These are phyloP conservation scores for Volvox africanus DNA, from an alignment of 139 green algal species.

Conservation along the genomic window DNA sequence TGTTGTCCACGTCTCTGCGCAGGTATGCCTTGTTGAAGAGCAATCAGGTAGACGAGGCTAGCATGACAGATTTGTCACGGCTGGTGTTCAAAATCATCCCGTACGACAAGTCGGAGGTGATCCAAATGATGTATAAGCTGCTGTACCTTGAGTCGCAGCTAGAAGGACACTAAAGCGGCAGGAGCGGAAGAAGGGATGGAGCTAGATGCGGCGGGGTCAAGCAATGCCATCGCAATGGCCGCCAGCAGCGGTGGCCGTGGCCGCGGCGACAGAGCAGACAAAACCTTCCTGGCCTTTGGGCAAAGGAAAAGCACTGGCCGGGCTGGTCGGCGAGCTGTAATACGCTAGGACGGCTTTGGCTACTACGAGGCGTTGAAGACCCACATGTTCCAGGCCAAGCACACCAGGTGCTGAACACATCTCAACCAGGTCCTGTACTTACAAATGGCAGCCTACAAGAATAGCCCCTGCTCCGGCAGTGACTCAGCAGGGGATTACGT, in stretches of 20 bases:
- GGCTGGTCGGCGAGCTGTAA: too few relatives aligned
- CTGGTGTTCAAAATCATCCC: slow-evolving; percentile 71
- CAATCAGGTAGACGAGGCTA: slow-evolving; percentile 66
- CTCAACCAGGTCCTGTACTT: too few relatives aligned
- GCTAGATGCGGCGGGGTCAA: background rate
- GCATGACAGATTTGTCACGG: slow-evolving; percentile 66
- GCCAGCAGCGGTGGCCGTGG: background rate
- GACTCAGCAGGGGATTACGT: too few relatives aligned
- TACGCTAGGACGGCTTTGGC: too few relatives aligned
- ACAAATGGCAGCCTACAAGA: too few relatives aligned
- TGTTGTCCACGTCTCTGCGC: background rate
- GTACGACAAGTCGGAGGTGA: slow-evolving; percentile 67
- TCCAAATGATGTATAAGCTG: slow-evolving; percentile 71
- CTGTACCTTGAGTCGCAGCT: slow-evolving; percentile 66
- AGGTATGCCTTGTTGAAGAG: slow-evolving; percentile 60
- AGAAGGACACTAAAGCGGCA: slow-evolving; percentile 35
- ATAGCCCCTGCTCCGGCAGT: too few relatives aligned
- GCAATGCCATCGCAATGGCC: background rate
- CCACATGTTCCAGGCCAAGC: too few relatives aligned
- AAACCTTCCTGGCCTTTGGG: too few relatives aligned
- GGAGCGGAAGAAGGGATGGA: background rate
- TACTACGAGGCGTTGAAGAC: too few relatives aligned
- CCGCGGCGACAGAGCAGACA: too few relatives aligned
- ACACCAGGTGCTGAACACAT: too few relatives aligned
- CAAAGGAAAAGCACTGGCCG: too few relatives aligned